Base-by-base conservation (phyloP, 495 filamentous ascomycete species). In the Polyplosphaeria fusca region DNA sequence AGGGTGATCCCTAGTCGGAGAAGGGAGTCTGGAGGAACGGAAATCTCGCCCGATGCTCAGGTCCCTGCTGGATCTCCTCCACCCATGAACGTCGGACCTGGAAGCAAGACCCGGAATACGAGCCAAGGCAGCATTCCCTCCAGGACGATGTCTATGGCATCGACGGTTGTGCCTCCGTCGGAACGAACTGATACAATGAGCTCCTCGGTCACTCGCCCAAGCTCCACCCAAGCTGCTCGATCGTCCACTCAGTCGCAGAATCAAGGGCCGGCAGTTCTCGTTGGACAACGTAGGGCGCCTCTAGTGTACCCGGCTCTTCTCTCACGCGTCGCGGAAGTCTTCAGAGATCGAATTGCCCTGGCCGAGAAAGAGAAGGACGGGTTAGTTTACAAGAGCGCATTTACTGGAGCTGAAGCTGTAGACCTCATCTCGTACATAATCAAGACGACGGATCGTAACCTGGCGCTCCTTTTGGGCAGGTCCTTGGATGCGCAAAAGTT, bases 401-500 rank as follows among this genome's bases (percentile, higher is more conserved):
- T 99, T 68, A 88, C 87, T 42, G 94, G 94, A 51, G 82, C 86
- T 24, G 93, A 99, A 70, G 93, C 94, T 19, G 94, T 99, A 25
- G 94, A 97, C 71, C 76, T 96, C 60, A 89, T 99, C 47, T 84
- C 86, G 2, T 89, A 87, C 65, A 97, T 97, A 63, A 96, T 97
- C 68, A 87, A 92, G 70, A 99, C 94, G 0, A 95, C 86, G 11
- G 94, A 99, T 71, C 83, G 94, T 46, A 99, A 96, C 66, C 75
- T 99, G 60, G 93, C 94, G 37, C 75, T 99, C 51, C 82, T 99
- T 11, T 72, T 99, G n/a, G 94, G 94, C 41, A 81, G 94, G 60
- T 88, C 91, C 52, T 75, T 99, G 40, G 94, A 99, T 74, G 94
- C 94, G 38, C 94, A 99, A 71, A 99, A 97, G 70, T 96, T 97